Base-by-base conservation (phyloP, 768 basidiomycete species). In the Lyophyllum semitale region DNA sequence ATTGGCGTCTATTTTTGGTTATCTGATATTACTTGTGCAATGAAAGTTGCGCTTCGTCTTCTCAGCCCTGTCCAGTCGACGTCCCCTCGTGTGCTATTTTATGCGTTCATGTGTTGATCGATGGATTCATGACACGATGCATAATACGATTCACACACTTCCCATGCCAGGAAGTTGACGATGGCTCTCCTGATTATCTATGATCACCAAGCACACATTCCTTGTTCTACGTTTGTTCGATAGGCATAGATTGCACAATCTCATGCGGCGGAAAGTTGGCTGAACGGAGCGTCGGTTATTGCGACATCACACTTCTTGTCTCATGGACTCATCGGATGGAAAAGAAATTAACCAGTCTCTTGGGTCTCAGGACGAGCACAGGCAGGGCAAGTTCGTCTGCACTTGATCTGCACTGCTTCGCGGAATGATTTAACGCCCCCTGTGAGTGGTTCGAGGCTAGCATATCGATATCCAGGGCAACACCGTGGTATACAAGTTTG, bases 141-240 rank as follows among this genome's bases (percentile, higher is more conserved):
- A 51, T 49, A 30, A 55, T 48, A 49, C 33, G 29, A 30, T 51
- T 46, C 29, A 41, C 46, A 45, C 20, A 29, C 32, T 59, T 51
- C 41, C 27, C 43, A n/a, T 49, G 48, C 11, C 33, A 37, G 48
- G 17, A 26, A 26, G n/a, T 23, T 23, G 30, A 23, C 37, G 23
- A 49, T 38, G 23, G 35, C 23, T 33, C n/a, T 23, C 15, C 25
- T 48, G 46, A 48, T 48, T 8, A n/a, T 29, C 6, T 35, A 33
- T 33, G 46, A 48, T 48, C 29, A 32, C 33, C 45, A 15, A 20
- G 33, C 29, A 20, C 18, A 22, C 22, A 48, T 30, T 30, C 20
- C 32, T 48, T 48, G 46, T 32, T 35, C 46, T 33, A 32, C n/a
- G 44, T 46, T 8, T 46, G n/a, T 12, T 48, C 30, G 32, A 49